Percentiles rank a stretch among this genome's conserved stretches.
Conservation (phyloP, 2,329 filamentous ascomycete species). For the Alternaria angustiovoidea region DNA sequence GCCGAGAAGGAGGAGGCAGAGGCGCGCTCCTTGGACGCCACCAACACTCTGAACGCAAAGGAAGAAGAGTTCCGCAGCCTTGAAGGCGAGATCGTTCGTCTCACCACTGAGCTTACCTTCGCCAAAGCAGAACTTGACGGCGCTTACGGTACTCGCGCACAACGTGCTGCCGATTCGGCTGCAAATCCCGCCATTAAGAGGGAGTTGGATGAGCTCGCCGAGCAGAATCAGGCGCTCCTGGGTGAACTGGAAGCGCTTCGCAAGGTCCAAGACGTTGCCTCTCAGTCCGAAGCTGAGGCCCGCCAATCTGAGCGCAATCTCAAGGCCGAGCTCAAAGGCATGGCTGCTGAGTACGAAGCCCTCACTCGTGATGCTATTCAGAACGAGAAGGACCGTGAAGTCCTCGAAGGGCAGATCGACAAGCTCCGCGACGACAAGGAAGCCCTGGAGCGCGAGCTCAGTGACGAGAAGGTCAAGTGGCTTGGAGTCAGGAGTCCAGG, state of each 20-base stretch:
- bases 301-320: slow-evolving; percentile 57
- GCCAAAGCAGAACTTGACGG: slow-evolving; percentile 90
- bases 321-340: slow-evolving; percentile 71
- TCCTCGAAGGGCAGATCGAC: slow-evolving; percentile 70
- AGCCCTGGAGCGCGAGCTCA: slow-evolving; percentile 68
- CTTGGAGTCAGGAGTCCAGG: slow-evolving; percentile 67
- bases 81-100: slow-evolving; percentile 69
- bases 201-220: slow-evolving; percentile 65
- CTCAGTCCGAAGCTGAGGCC: slow-evolving; percentile 46
- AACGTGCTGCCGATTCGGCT: slow-evolving; percentile 72
- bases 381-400: slow-evolving; percentile 74
- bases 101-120: slow-evolving; percentile 85
- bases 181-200: slow-evolving; percentile 64
- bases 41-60: slow-evolving; percentile 41
- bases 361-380: slow-evolving; percentile 75
- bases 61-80: slow-evolving; percentile 53
- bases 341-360: slow-evolving; percentile 73
- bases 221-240: slow-evolving; percentile 53
- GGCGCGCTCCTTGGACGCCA: slow-evolving; percentile 37
- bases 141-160: slow-evolving; percentile 81
- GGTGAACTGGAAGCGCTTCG: slow-evolving; percentile 56
- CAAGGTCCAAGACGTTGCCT: slow-evolving; percentile 46
- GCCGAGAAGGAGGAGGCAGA: slow-evolving; percentile 45
- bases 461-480: slow-evolving; percentile 72
- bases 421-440: slow-evolving; percentile 70